Conservation (phyloP, 2,329 filamentous ascomycete species). For the Trichoderma citrinoviride region DNA sequence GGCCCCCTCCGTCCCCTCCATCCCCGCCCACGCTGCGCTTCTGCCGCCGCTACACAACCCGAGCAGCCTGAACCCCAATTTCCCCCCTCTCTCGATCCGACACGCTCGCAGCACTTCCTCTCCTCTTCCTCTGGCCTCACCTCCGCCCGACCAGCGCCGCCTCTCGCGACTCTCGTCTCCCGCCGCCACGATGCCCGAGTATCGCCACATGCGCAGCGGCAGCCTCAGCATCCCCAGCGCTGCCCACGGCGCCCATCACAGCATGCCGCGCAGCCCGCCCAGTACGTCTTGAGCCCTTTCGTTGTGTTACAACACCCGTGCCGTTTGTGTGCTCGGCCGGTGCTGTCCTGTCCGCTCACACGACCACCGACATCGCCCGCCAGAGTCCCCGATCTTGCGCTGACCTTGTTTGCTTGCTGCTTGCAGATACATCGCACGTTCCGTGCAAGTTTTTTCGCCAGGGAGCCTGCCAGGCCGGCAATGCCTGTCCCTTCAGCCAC, state of each 20-base stretch:
- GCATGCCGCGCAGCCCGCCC: conserved; percentile 57
- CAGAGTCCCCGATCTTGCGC: background rate
- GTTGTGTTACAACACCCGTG: background rate
- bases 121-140: conserved; percentile 20
- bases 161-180: conserved; percentile 19
- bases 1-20: background rate
- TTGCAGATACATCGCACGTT: conserved; percentile 86
- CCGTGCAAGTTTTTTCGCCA: conserved; percentile 99
- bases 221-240: conserved; percentile 53
- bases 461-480: conserved; percentile 92
- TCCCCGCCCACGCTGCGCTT: conserved; percentile 9
- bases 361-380: conserved; percentile 8
- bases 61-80: conserved; percentile 19
- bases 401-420: conserved; percentile 23
- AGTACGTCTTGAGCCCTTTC: conserved; percentile 42
- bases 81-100: conserved; percentile 18
- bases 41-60: background rate
- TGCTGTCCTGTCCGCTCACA: conserved; percentile 16
- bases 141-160: conserved; percentile 18
- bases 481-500: conserved; percentile 94
- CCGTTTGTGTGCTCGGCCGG: too few relatives aligned
- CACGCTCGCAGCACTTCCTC: conserved; percentile 23
- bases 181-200: conserved; percentile 45
- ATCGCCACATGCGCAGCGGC: conserved; percentile 56
- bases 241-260: conserved; percentile 28